Base-by-base conservation (phyloP, 1,284 basidiomycete genomes). In the Leccinum pachyderme region DNA sequence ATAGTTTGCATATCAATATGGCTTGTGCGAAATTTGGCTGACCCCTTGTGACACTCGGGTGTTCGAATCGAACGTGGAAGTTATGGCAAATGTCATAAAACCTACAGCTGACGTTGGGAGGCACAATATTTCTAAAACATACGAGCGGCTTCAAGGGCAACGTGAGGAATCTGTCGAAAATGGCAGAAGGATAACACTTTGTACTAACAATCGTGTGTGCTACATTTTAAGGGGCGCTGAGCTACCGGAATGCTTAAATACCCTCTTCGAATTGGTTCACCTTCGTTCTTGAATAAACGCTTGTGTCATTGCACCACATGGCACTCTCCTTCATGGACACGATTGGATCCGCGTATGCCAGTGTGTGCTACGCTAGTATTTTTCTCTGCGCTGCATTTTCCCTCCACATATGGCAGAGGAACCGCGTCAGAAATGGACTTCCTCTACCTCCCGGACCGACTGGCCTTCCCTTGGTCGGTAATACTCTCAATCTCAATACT, bases 391-490 rank as follows among this genome's bases (percentile, higher is more conserved):
- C 43, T 9, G 52, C 45, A 2, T 24, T 59, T 7, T 13, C 18
- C 27, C 31, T 67, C 32, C 37, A 49, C 4, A 28, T 4, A 7
- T 71, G 65, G 69, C 47, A 49, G 33, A 37, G 41, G 47, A 43
- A 46, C 18, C 58, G 49, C 35, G 37, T 51, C 43, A 56, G 63
- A 47, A 35, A 49, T 5, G 63, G 68, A 5, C 51, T 63, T 46
- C 58, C 64, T 6, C 50, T 72, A 3, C 71, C 68, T 45, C 68
- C 68, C 1, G 68, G 68, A 2, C 68, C 71, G 2, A 43, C 32
- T 2, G 60, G 62, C 12, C 67, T 72, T 39, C 70, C 68, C 7
- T 51, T 72, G 7, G 13, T 71, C 1, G 71, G 68, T 1, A 73
- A 57, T 25, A 9, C 49, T 1, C 32, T 72, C 9, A 49, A 59